phyloP scores from a whole-genome alignment of 2,329 filamentous ascomycete genomes.

The Colletotrichum falcatum region DNA sequence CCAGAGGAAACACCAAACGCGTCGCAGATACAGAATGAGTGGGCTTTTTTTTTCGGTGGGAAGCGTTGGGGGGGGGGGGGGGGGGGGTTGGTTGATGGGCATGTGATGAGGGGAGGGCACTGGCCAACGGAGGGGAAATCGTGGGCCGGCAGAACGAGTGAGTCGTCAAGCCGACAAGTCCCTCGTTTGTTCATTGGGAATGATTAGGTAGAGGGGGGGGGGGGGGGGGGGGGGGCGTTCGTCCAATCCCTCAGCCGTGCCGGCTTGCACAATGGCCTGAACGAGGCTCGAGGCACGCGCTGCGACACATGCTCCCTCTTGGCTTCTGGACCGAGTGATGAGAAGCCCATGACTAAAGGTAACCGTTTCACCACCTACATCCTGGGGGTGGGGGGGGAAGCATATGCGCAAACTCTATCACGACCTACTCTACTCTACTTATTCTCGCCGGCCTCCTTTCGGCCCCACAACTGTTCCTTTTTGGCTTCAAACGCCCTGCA shows the following conservation, averaged over 20 bases:
- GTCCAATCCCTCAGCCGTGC: conserved; percentile 25
- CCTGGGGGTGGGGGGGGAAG: background rate
- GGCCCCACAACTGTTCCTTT: too few species aligned
- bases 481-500: conserved; percentile 20
- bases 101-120: conserved; percentile 28
- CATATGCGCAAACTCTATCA: conserved; percentile 27
- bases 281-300: background rate
- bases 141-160: background rate
- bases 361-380: conserved; percentile 33
- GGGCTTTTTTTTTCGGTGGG: background rate
- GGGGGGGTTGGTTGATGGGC: background rate
- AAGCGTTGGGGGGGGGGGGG: background rate
- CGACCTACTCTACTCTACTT: background rate
- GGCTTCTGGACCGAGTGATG: background rate
- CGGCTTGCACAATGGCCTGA: conserved; percentile 23
- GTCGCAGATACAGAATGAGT: conserved; percentile 22
- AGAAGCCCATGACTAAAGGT: conserved; percentile 28
- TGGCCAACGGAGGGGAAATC: conserved; percentile 6
- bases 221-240: conserved; percentile 7
- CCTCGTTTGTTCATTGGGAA: conserved; percentile 21
- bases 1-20: conserved; percentile 11
- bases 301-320: background rate
- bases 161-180: conserved; percentile 11
- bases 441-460: background rate
- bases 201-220: background rate